A percentile compares a stretch with the other conserved stretches of the same genome.
phyloP scores from a whole-genome alignment of 176 grass and related monocot species.

The Musa acuminata region DNA sequence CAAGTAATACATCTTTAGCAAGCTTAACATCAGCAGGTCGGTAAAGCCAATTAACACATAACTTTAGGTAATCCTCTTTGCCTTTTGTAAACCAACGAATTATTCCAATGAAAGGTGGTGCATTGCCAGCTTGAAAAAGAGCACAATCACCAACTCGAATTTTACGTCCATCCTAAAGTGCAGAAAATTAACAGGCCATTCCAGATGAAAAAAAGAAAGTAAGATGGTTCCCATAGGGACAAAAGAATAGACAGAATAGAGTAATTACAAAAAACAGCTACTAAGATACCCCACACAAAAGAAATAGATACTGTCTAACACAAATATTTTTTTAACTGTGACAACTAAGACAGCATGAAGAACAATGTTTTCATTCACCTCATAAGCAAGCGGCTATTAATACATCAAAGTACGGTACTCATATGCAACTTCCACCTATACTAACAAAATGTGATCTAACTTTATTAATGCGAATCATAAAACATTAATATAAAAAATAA shows the following conservation, averaged over 20 bases:
- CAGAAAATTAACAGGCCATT: not conserved
- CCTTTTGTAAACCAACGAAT: constrained; percentile 59
- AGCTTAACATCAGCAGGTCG: constrained; percentile 64
- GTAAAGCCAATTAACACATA: constrained; percentile 82
- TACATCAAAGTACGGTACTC: too few species aligned
- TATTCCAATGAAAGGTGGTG: constrained; percentile 70
- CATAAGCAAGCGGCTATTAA: too few species aligned
- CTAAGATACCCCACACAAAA: not conserved
- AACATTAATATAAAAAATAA: too few species aligned
- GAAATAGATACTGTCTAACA: too few species aligned
- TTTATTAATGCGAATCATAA: too few species aligned
- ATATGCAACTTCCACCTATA: too few species aligned
- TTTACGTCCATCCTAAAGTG: constrained; percentile 56
- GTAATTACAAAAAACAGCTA: not conserved
- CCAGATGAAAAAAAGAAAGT: not conserved
- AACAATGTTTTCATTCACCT: too few species aligned
- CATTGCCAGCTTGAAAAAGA: constrained; percentile 47
- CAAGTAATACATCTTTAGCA: constrained; percentile 43
- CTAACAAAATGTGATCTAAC: too few species aligned
- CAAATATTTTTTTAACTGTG: too few species aligned
- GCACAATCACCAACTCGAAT: constrained; percentile 65
- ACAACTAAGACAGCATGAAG: too few species aligned
- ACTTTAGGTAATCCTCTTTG: constrained; percentile 41
- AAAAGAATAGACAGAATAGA: not conserved
- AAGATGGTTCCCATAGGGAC: not conserved